phyloP scores from a whole-genome alignment of 2,329 filamentous ascomycete species.

The Curvularia hawaiiensis region DNA sequence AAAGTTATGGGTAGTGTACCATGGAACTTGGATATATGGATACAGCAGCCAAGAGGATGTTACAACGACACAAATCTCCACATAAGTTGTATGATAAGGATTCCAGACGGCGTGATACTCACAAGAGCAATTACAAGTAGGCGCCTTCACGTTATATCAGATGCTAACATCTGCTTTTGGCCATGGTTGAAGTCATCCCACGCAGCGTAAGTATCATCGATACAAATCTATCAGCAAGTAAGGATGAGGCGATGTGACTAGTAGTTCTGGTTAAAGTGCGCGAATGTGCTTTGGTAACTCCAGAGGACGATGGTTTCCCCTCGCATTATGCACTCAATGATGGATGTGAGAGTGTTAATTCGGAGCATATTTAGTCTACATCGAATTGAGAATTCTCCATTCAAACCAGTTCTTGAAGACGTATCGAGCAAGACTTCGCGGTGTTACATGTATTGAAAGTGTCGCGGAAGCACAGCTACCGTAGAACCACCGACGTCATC shows the following conservation, averaged over 20 bases:
- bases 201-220: not conserved
- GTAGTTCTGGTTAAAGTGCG: not conserved
- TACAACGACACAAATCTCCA: not conserved
- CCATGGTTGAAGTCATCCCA: not conserved
- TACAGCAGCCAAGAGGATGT: not conserved
- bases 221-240: not conserved
- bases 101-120: not conserved
- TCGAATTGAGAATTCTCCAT: not conserved
- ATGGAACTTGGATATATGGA: not conserved
- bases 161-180: not conserved
- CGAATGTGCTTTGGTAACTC: not conserved
- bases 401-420: not conserved
- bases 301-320: not conserved
- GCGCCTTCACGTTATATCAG: not conserved
- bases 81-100: not conserved
- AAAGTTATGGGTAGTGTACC: not conserved
- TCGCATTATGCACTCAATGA: too few species aligned
- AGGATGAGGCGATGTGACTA: not conserved
- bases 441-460: not conserved
- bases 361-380: not conserved
- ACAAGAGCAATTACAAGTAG: not conserved
- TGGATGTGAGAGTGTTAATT: not conserved
- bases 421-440: not conserved
- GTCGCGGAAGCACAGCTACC: not conserved
- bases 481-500: slow-evolving; percentile 11